Evolutionary conservation across 768 basidiomycete species (phyloP).

Genomic region (Rickenella mellea): DNA sequence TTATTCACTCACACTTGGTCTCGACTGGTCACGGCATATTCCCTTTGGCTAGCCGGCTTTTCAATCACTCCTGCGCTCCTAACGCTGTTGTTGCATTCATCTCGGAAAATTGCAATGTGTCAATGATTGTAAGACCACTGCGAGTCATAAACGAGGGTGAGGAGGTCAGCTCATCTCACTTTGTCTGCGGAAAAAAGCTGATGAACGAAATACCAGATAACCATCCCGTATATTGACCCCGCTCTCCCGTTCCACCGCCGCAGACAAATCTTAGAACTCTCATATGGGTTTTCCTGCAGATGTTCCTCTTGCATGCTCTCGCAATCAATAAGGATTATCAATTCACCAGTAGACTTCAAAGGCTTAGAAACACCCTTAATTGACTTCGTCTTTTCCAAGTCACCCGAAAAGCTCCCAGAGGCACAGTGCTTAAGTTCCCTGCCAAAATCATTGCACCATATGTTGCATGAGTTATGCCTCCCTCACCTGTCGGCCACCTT

Average conservation of each 20-base stretch:
- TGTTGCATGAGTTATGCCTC: constrained; percentile 53
- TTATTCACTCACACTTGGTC: constrained; percentile 62
- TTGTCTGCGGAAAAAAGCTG: neutral
- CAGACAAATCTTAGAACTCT: constrained; percentile 44
- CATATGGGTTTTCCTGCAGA: constrained; percentile 60
- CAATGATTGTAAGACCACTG: constrained; percentile 61
- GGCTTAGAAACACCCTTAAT: neutral
- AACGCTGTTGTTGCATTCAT: constrained; percentile 60
- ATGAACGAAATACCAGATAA: constrained; percentile 55
- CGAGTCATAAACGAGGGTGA: constrained; percentile 45
- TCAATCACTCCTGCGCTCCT: constrained; percentile 77
- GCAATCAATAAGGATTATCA: constrained; percentile 24
- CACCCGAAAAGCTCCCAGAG: neutral
- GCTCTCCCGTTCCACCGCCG: constrained; percentile 53
- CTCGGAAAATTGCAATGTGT: constrained; percentile 26
- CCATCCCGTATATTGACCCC: constrained; percentile 70
- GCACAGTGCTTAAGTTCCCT: constrained; percentile 15
- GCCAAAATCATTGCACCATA: constrained; percentile 28
- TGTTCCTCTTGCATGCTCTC: constrained; percentile 51
- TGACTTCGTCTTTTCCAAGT: neutral
- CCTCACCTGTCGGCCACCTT: constrained; percentile 51
- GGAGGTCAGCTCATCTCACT: constrained; percentile 37
- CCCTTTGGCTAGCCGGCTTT: constrained; percentile 66
- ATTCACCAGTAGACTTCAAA: constrained; percentile 12
- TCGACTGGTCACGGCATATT: constrained; percentile 69